Conservation (phyloP, 192 early-diverging fungal genomes). For the Dissophora globulifera region DNA sequence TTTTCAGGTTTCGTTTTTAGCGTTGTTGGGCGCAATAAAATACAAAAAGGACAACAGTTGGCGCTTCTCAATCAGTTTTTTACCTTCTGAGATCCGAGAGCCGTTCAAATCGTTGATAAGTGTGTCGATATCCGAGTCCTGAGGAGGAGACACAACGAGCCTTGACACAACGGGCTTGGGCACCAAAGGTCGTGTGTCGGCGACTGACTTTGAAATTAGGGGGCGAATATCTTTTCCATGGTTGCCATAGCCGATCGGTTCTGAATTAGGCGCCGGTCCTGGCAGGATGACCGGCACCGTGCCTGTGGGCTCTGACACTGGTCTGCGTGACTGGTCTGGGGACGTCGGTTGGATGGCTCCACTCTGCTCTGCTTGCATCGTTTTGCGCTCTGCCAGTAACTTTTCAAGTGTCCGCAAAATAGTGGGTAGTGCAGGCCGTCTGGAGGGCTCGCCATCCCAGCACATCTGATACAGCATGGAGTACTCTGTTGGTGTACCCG, state of each 20-base stretch:
- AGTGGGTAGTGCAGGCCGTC: conserved; percentile 17
- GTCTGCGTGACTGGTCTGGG: neutral
- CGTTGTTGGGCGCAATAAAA: no score
- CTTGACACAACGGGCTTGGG: conserved; percentile 1
- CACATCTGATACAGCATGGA: conserved; percentile 52
- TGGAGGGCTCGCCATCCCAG: conserved; percentile 55
- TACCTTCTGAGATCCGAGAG: no score
- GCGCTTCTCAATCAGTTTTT: no score
- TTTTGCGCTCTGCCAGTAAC: conserved; percentile 9
- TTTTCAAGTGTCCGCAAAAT: conserved; percentile 18
- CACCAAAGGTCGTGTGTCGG: conserved; percentile 6
- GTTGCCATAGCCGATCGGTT: conserved; percentile 13
- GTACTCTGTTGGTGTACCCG: conserved; percentile 52
- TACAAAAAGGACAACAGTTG: no score
- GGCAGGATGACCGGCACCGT: neutral
- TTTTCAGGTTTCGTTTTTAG: no score
- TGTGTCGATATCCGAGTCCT: no score
- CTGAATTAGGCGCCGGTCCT: conserved; percentile 8
- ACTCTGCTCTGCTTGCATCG: conserved; percentile 1
- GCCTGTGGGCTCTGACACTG: conserved; percentile 16
- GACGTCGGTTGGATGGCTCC: neutral
- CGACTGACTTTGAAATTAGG: conserved; percentile 3
- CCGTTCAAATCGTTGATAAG: no score
- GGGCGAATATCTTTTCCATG: no score
- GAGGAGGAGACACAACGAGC: neutral